Conservation (phyloP, 768 basidiomycete genomes). For the Mycena alexandri region DNA sequence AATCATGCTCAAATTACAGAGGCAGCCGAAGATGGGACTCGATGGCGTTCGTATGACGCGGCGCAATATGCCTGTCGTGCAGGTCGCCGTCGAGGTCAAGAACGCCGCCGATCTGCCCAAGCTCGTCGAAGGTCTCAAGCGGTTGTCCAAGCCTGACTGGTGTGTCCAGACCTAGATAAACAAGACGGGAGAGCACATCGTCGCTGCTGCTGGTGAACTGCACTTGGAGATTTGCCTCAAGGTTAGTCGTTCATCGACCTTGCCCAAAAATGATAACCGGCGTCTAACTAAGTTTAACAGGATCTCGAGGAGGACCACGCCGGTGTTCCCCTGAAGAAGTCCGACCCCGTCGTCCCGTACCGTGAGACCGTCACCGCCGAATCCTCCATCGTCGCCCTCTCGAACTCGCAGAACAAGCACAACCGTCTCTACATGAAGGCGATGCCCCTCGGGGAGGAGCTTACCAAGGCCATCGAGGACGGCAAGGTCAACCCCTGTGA, state of each 20-base stretch:
- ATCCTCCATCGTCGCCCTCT: constrained; percentile 95
- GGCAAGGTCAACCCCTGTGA: constrained; percentile 92
- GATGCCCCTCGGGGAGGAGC: constrained; percentile 92
- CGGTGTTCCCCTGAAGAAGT: constrained; percentile 98
- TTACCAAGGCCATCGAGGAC: constrained; percentile 90
- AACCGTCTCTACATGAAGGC: constrained; percentile 98
- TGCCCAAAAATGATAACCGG: background rate
- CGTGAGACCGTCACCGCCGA: constrained; percentile 97
- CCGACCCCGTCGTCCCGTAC: constrained; percentile 97
- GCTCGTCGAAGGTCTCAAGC: constrained; percentile 99
- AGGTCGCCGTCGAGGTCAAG: constrained; percentile 99
- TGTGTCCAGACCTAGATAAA: constrained; percentile 96
- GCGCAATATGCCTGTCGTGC: constrained; percentile 99
- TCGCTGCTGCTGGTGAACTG: constrained; percentile 98
- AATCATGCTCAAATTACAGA: no score
- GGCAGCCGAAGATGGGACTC: no score
- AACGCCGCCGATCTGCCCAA: constrained; percentile 99
- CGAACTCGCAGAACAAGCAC: constrained; percentile 99
- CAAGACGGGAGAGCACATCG: constrained; percentile 98
- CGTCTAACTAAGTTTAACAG: no score
- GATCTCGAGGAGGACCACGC: constrained; percentile 99
- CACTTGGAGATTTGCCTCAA: constrained; percentile 99
- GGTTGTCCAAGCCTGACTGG: constrained; percentile 99
- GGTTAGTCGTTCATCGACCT: constrained; percentile 54
- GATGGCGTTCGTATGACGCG: no score